Evolutionary conservation across 2,329 filamentous ascomycete species (phyloP).

Genomic region (Talaromyces sp.): DNA sequence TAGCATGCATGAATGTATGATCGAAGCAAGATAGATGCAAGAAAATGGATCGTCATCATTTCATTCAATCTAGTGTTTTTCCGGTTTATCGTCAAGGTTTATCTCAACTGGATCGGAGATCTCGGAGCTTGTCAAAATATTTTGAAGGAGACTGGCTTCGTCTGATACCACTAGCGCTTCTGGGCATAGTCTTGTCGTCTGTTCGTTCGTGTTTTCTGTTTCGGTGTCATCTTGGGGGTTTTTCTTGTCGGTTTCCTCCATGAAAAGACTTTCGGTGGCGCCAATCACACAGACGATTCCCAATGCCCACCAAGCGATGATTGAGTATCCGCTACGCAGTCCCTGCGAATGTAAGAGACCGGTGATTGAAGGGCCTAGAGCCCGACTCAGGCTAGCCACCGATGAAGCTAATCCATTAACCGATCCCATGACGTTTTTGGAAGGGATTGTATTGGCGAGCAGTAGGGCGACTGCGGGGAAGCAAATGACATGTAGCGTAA

Average conservation of each 20-base stretch:
- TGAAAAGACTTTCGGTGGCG: conserved; percentile 69
- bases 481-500: conserved; percentile 83
- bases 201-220: conserved; percentile 30
- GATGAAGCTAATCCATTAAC: conserved; percentile 92
- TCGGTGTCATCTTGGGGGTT: conserved; percentile 34
- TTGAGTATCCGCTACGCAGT: conserved; percentile 75
- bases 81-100: not conserved
- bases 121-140: conserved; percentile 4
- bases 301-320: conserved; percentile 90
- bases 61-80: not conserved
- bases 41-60: not conserved
- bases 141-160: conserved; percentile 11
- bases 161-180: conserved; percentile 3
- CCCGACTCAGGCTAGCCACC: conserved; percentile 81
- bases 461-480: conserved; percentile 90
- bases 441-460: conserved; percentile 82
- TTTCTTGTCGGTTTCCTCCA: conserved; percentile 60
- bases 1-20: conserved; percentile 6
- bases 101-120: not conserved
- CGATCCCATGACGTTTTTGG: conserved; percentile 77
- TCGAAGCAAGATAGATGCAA: not conserved
- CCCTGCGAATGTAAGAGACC: conserved; percentile 81
- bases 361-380: conserved; percentile 83
- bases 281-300: conserved; percentile 72
- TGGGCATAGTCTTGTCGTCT: conserved; percentile 20